A percentile compares a stretch with the other conserved stretches of the same genome.
phyloP scores from a whole-genome alignment of 2,329 filamentous ascomycete genomes.

The Phaeosphaeriaceae sp. region DNA sequence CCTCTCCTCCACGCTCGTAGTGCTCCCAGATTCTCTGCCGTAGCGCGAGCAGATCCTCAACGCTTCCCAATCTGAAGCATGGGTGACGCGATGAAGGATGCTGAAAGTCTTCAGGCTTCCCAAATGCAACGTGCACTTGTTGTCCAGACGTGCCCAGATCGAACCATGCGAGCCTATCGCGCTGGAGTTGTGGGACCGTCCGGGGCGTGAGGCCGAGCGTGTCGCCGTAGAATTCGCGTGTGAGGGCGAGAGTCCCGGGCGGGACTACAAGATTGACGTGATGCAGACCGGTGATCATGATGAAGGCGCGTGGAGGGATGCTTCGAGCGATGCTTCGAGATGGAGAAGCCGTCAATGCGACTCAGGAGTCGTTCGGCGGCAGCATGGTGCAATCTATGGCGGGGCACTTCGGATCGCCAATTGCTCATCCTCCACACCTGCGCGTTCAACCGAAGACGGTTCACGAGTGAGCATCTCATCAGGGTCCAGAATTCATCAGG shows the following conservation, averaged over 20 bases:
- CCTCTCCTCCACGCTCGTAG: conserved; percentile 55
- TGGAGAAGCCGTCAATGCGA: background rate
- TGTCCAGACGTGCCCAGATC: conserved; percentile 64
- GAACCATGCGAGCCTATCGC: conserved; percentile 65
- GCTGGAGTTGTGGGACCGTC: conserved; percentile 62
- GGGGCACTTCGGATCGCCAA: background rate
- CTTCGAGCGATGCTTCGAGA: background rate
- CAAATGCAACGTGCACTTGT: conserved; percentile 65
- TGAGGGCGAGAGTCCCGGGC: conserved; percentile 13
- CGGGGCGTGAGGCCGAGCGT: conserved; percentile 64
- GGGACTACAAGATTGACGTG: conserved; percentile 27
- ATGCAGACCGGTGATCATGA: conserved; percentile 25
- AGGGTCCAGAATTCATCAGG: background rate
- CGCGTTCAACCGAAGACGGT: background rate
- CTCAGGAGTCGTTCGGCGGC: background rate
- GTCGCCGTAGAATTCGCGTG: conserved; percentile 19
- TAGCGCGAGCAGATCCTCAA: conserved; percentile 58
- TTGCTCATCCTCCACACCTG: background rate
- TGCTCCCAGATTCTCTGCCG: conserved; percentile 62
- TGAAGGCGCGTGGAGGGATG: background rate
- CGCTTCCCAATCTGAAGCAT: conserved; percentile 63
- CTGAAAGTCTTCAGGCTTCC: conserved; percentile 39
- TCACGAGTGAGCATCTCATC: background rate
- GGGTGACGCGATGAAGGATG: conserved; percentile 59
- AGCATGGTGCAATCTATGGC: background rate